Evolutionary conservation across 2,329 filamentous ascomycete genomes (phyloP), one percentile per base, ranked within the genome.

Genomic region (Karstenula rhodostoma): DNA sequence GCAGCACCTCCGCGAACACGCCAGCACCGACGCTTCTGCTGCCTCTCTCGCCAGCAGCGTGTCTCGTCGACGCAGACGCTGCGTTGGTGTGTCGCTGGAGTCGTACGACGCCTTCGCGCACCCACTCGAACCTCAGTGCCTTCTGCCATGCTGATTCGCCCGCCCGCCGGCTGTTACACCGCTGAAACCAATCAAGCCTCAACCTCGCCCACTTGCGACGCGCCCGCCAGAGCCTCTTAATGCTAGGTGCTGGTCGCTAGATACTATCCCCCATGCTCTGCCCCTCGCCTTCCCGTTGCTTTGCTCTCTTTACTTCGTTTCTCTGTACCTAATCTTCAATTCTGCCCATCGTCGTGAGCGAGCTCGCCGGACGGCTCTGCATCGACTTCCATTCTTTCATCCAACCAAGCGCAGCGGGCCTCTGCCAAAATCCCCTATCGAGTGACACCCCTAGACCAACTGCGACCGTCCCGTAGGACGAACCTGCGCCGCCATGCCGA

Each of bases 401-500:
- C n/a, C 48, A 51, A 17, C 33, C 37, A 19, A 7, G 15, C 19
- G 48, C 48, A 43, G 22, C 35, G 17, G 32, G 49, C 23, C 27
- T 42, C 49, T 49, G 27, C 54, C 47, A 17, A 52, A 17, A 52
- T 29, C 19, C 42, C 23, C 35, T 33, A 27, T 37, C 50, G 17
- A 35, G 53, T 49, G 29, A 27, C 50, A 56, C 15, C 43, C 25
- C n/a, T 37, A 51, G 23, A 46, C 25, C 40, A 33, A 52, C 58
- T 42, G 56, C 57, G 33, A 33, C 33, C 40, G 51, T 46, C 43
- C 22, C 62, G 62, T 58, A 62, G 53, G 58, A 61, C 54, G 55
- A 61, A 67, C 61, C 48, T 68, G 69, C 69, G 60, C 66, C 71
- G 76, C 60, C 64, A 85, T 82, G 80, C 78, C 80, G 69, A 82